A percentile compares a stretch with the other conserved stretches of the same genome.
These are phyloP conservation scores for Acrodontium crateriforme DNA, from an alignment of 2,329 filamentous ascomycete genomes.

Conservation along the genomic window DNA sequence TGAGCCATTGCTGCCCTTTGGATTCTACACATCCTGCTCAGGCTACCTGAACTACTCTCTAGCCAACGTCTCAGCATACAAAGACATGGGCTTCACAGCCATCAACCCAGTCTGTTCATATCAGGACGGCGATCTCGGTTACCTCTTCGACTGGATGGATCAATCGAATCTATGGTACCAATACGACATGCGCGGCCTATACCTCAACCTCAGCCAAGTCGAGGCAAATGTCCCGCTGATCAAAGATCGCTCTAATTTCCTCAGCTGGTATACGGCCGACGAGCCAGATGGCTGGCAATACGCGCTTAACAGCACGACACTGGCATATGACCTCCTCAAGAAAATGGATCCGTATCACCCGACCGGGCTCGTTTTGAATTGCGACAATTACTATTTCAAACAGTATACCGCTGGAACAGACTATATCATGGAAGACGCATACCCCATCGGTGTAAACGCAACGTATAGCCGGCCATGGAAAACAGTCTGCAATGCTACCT, in stretches of 20 bases:
- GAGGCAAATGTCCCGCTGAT: conserved; percentile 24
- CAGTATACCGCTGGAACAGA: conserved; percentile 42
- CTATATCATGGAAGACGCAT: conserved; percentile 46
- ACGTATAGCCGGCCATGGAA: conserved; percentile 40
- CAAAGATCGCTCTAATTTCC: conserved; percentile 22
- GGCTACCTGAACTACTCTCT: conserved; percentile 21
- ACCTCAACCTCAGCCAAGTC: conserved; percentile 26
- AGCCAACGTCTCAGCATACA: conserved; percentile 26
- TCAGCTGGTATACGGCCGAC: conserved; percentile 38
- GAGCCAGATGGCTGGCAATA: conserved; percentile 45
- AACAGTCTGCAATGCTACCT: conserved; percentile 44
- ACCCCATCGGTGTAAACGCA: conserved; percentile 45
- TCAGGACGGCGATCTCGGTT: conserved; percentile 24
- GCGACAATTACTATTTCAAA: conserved; percentile 46
- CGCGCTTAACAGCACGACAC: conserved; percentile 34
- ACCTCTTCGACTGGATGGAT: conserved; percentile 31
- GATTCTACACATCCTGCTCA: conserved; percentile 31
- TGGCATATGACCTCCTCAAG: conserved; percentile 33
- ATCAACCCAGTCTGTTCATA: conserved; percentile 32
- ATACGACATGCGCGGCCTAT: conserved; percentile 33
- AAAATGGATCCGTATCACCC: conserved; percentile 48
- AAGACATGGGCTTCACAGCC: conserved; percentile 33
- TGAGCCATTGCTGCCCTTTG: conserved; percentile 32
- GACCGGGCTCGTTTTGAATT: conserved; percentile 45
- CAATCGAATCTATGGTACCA: conserved; percentile 30